Evolutionary conservation across 192 early-diverging fungal genomes (phyloP), one percentile per base, ranked within the genome.

Genomic region (Coemansia sp.): DNA sequence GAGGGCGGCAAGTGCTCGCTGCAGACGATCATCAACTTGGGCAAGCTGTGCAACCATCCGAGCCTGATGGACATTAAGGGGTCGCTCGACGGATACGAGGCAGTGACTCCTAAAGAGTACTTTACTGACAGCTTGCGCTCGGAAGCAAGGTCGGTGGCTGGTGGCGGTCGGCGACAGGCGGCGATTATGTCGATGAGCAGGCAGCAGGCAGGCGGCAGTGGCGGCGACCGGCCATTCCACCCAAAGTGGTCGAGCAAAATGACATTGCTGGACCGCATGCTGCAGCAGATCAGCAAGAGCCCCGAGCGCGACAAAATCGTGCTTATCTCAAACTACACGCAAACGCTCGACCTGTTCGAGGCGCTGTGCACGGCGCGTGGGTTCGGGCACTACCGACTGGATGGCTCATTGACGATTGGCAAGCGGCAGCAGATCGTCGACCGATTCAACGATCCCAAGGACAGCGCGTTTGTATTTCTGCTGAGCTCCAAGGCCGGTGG

Each of bases 21-120:
- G 45, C 87, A 89, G 84, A 93, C 94, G 0, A 97, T 99, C 51
- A 96, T 89, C 14, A 82, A 92, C 15, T 81, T 99, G 54, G 97
- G 98, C 76, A 99, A 99, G 60, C 77, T 99, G 3, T 96, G 94
- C 80, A 99, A 99, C 68, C 98, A 99, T 70, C 96, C 98, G 0
- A 86, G 91, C n/a, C 74, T 98, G 25, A 72, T 98, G 35, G 88
- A 94, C 66, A 64, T 93, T 1, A 85, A 86, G 7, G 65, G 64
- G 3, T 78, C 90, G 29, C 74, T 90, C 7, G 66, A 86, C 37
- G 89, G 89, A 0, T 91, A 88, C 25, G 83, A 90, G 64, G 57
- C 41, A 2, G 68, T 89, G 8, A 76, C 88, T 32, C 90, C 91
- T 0, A 11, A 62, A 10, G 81, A 75, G 12, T 92, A 91, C 54